Base-by-base conservation (phyloP, 768 basidiomycete genomes). In the Chlorophyllum brunneum region DNA sequence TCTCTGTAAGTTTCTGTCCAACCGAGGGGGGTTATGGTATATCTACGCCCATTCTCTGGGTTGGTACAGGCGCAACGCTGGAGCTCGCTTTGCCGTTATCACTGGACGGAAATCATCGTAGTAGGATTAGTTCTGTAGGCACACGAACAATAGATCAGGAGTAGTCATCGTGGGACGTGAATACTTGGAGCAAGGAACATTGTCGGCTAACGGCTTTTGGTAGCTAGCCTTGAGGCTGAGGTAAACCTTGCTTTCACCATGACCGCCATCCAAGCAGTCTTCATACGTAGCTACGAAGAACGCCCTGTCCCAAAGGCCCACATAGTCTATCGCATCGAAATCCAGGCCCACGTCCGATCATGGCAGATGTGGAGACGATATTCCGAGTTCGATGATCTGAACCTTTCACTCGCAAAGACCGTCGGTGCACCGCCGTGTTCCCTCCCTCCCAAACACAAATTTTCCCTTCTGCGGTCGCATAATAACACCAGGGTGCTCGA, bases 311-410 rank as follows among this genome's bases (percentile, higher is more conserved):
- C 91, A 58, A 90, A 88, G 61, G 70, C 82, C n/a, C 91, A 95
- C 63, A 77, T 79, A 51, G 90, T 88, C 60, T 95, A 87, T 71
- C 77, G 77, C 56, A 88, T 95, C 65, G 80, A 86, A 61, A 84
- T 98, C 59, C 83, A 88, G 59, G 92, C 92, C 5, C 84, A 91
- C 50, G 89, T 93, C 24, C 85, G 90, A 55, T 86, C 91, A 64
- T 98, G 95, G 94, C 82, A 87, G 52, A 89, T 97, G 78, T 90
- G 88, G 83, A 77, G 88, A 53, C 88, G 95, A 44, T 98, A 98
- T 72, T 94, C 92, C 37, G 93, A 97, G 70, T 98, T 98, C 70
- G 84, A 80, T 63, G 85, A 91, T 60, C 82, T 98, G 5, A 81
- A 95, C 66, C 78, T 80, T 6, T 88, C 94, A 61, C 81, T 97